Conservation (phyloP, 805 yeast genomes). For the Yarrowia keelungensis region DNA sequence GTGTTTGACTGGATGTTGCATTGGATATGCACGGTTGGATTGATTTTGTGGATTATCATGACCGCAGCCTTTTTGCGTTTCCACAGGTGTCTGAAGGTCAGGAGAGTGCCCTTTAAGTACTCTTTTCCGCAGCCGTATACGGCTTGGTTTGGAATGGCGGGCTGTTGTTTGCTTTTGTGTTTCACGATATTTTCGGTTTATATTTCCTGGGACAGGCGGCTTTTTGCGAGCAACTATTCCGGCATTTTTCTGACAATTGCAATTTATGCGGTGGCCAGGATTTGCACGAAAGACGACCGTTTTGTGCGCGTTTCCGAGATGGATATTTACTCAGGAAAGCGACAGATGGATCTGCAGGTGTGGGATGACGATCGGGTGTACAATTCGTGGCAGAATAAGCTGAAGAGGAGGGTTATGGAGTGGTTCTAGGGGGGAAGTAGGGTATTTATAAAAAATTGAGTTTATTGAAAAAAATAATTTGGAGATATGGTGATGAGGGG, state of each 20-base stretch:
- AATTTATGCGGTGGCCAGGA: constrained; percentile 62
- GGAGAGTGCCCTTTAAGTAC: constrained; percentile 61
- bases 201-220: constrained; percentile 64
- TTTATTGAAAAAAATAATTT: too few species aligned
- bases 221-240: constrained; percentile 71
- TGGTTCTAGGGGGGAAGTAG: background rate
- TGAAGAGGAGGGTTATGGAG: constrained; percentile 26
- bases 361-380: constrained; percentile 74
- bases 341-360: constrained; percentile 78
- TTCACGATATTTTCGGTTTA: constrained; percentile 71
- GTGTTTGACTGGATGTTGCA: constrained; percentile 73
- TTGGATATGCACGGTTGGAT: constrained; percentile 74
- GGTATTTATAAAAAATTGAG: background rate
- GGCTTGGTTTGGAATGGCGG: constrained; percentile 67
- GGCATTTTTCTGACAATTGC: constrained; percentile 61
- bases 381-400: constrained; percentile 30
- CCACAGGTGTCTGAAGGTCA: constrained; percentile 62
- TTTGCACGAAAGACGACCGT: constrained; percentile 58
- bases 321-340: constrained; percentile 82
- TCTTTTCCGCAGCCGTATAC: constrained; percentile 61
- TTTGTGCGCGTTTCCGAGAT: constrained; percentile 72
- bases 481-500: too few species aligned
- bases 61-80: constrained; percentile 69
- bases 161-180: constrained; percentile 59
- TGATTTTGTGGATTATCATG: constrained; percentile 80